Evolutionary conservation across 1,139 yeast genomes (phyloP).

Genomic region (Protomyces pachydermus): DNA sequence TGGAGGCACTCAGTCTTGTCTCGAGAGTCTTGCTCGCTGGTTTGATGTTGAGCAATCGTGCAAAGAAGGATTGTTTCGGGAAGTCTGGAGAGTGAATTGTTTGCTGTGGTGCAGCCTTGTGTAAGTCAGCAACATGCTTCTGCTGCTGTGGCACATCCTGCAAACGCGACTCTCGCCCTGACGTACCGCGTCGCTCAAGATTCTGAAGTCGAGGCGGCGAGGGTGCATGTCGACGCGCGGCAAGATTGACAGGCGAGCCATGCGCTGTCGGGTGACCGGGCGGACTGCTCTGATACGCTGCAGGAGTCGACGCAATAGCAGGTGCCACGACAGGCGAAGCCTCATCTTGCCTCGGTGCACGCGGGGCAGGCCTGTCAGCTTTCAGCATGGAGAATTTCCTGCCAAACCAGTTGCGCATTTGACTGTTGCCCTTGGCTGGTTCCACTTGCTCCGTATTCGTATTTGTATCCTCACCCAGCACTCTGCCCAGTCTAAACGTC

Average conservation of each 20-base stretch:
- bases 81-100: constrained; percentile 3
- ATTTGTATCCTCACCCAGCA: background rate
- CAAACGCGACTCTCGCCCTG: background rate
- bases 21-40: constrained; percentile 26
- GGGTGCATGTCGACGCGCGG: constrained; percentile 20
- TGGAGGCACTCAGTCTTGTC: constrained; percentile 22
- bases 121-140: background rate
- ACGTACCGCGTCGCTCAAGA: background rate
- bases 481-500: background rate
- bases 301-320: background rate
- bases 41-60: constrained; percentile 29
- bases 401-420: constrained; percentile 11
- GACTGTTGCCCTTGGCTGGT: background rate
- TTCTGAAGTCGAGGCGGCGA: constrained; percentile 10
- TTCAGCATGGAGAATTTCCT: constrained; percentile 6
- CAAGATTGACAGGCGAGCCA: background rate
- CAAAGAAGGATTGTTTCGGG: constrained; percentile 25
- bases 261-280: constrained; percentile 11
- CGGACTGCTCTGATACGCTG: constrained; percentile 5
- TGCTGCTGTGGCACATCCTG: background rate
- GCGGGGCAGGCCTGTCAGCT: constrained; percentile 9
- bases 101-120: background rate
- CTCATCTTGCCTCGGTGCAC: background rate
- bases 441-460: background rate
- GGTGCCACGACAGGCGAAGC: background rate